These are phyloP conservation scores for Botrytis squamosa DNA, from an alignment of 2,329 filamentous ascomycete genomes.

Conservation along the genomic window DNA sequence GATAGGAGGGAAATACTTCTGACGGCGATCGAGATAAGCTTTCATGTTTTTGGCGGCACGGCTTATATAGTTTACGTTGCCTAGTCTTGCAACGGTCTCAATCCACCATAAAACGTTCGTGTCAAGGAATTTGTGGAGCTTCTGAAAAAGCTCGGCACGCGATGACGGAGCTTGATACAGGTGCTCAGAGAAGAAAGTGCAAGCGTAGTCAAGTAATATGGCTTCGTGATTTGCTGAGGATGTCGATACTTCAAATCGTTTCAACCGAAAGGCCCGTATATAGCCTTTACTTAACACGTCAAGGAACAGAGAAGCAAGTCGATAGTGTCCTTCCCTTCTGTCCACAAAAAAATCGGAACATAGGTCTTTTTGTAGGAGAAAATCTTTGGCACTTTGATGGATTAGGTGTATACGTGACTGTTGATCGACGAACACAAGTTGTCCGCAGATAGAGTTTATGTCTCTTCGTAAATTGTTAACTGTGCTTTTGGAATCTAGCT, in stretches of 20 bases:
- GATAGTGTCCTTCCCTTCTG: neutral
- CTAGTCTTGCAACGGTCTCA: neutral
- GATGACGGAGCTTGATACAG: neutral
- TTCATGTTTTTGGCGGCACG: neutral
- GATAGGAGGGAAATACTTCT: neutral
- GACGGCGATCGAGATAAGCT: neutral
- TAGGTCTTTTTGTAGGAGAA: neutral
- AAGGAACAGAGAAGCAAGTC: neutral
- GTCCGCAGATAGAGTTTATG: slow-evolving; percentile 38
- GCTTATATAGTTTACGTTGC: neutral
- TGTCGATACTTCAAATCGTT: neutral
- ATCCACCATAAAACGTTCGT: neutral
- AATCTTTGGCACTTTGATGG: neutral
- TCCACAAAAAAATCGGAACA: neutral
- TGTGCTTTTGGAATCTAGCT: neutral
- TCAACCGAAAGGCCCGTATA: neutral
- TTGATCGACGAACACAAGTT: slow-evolving; percentile 39
- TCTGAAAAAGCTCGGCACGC: neutral
- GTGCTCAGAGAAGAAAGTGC: neutral
- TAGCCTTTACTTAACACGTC: neutral
- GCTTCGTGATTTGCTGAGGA: neutral
- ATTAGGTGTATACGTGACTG: neutral
- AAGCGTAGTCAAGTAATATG: neutral
- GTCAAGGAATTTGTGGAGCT: neutral
- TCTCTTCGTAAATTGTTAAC: slow-evolving; percentile 34